Percentiles rank a stretch among this genome's conserved stretches.
Conservation (phyloP, 768 basidiomycete species). For the Lentinula edodes region DNA sequence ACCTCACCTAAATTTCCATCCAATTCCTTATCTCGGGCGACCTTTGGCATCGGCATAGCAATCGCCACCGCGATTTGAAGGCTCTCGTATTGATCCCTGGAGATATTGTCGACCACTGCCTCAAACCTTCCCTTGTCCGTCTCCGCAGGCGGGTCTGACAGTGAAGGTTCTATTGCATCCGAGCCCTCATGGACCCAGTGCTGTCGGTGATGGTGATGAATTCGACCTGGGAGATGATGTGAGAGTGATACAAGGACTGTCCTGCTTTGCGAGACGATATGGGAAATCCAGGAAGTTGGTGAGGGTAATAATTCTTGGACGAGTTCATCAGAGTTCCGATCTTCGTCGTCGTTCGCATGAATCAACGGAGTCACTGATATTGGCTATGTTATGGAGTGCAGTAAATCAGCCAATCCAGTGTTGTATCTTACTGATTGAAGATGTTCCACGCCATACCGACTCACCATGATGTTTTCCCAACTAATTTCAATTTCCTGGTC, state of each 20-base stretch:
- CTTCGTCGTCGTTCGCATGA: not conserved
- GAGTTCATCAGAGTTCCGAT: not conserved
- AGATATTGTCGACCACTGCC: not conserved
- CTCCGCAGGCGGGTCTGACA: not conserved
- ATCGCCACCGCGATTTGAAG: constrained; percentile 36
- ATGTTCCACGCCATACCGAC: not conserved
- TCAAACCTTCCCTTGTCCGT: not conserved
- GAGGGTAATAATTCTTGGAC: not conserved
- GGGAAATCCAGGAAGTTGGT: not conserved
- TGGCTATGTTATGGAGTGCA: not conserved
- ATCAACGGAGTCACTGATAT: not conserved
- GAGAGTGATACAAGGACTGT: not conserved
- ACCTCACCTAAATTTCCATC: not conserved
- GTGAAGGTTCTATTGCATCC: no score
- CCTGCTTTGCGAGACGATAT: not conserved
- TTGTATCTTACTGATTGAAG: not conserved
- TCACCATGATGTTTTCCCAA: constrained; percentile 34
- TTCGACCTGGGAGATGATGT: not conserved
- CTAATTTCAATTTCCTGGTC: constrained; percentile 14
- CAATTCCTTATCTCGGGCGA: not conserved
- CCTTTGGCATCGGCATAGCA: constrained; percentile 29
- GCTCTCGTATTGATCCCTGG: not conserved
- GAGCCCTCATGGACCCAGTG: not conserved
- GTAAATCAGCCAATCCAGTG: no score
- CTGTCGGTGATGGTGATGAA: not conserved